Evolutionary conservation across 1,284 basidiomycete species (phyloP).

Genomic region (Mycosarcoma mackinlayi): DNA sequence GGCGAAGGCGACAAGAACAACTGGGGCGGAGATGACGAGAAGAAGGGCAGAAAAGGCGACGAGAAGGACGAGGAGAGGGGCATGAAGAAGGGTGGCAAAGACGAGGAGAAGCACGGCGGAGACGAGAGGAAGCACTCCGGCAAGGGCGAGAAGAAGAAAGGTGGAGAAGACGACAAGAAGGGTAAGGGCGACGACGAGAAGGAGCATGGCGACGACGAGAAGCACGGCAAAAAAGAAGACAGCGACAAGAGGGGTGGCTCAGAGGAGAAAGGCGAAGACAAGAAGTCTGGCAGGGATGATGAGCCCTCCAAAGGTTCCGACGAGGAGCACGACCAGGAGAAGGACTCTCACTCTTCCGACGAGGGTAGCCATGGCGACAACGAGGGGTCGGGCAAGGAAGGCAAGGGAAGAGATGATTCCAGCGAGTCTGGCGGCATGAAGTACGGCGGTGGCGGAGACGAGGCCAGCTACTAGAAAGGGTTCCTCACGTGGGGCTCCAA

Average conservation of each 20-base stretch:
- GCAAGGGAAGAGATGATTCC: background rate
- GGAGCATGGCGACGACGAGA: background rate
- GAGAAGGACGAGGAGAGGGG: background rate
- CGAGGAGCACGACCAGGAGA: background rate
- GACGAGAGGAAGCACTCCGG: too few species aligned
- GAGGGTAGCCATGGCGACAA: background rate
- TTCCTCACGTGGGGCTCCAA: too few species aligned
- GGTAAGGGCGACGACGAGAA: slow-evolving; percentile 1
- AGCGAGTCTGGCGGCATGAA: slow-evolving; percentile 2
- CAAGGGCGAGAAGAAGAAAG: too few species aligned
- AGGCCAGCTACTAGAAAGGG: slow-evolving; percentile 3
- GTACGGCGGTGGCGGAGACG: slow-evolving; percentile 17
- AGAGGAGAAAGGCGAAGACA: background rate
- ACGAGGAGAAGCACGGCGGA: background rate
- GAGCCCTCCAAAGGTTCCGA: background rate
- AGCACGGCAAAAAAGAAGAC: background rate
- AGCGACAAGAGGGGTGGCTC: slow-evolving; percentile 1
- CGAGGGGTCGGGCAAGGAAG: slow-evolving; percentile 1
- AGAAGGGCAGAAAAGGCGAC: too few species aligned
- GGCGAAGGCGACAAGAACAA: too few species aligned
- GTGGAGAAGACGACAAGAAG: background rate
- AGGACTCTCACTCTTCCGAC: background rate
- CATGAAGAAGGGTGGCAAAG: background rate
- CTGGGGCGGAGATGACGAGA: too few species aligned
- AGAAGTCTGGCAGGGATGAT: background rate